Percentiles rank a stretch among this genome's conserved stretches.
Evolutionary conservation across 495 filamentous ascomycete species (phyloP).

Genomic region (Tuber magnatum): DNA sequence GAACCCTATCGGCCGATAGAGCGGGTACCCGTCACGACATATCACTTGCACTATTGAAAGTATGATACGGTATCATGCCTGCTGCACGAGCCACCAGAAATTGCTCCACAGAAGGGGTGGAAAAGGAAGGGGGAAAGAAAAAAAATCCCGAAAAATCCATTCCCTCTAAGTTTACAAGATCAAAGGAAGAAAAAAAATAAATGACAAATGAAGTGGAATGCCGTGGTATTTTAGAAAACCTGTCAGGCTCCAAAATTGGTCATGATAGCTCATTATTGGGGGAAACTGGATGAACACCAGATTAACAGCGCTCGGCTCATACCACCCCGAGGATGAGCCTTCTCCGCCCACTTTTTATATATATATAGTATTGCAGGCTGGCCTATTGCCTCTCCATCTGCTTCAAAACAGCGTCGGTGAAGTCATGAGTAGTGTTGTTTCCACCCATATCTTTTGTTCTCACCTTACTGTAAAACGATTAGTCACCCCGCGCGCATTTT

Average conservation of each 20-base stretch:
- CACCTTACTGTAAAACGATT: slow-evolving; percentile 54
- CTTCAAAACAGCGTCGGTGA: slow-evolving; percentile 83
- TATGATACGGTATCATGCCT: background rate
- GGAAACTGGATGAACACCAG: background rate
- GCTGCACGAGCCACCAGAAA: background rate
- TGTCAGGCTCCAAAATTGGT: background rate
- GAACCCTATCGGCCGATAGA: background rate
- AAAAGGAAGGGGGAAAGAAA: background rate
- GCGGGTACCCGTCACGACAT: background rate
- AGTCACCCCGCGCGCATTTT: slow-evolving; percentile 25
- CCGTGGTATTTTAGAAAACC: slow-evolving; percentile 20
- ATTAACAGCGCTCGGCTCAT: background rate
- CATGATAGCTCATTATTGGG: background rate
- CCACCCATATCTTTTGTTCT: slow-evolving; percentile 95
- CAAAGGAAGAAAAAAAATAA: slow-evolving; percentile 9
- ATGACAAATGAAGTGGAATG: slow-evolving; percentile 20
- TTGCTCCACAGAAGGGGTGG: too few relatives aligned
- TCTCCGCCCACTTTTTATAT: background rate
- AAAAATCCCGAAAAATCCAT: background rate
- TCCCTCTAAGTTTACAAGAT: background rate
- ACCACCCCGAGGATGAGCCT: background rate
- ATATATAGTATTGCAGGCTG: background rate
- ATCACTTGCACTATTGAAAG: background rate
- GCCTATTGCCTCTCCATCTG: slow-evolving; percentile 65
- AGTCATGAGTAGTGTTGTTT: slow-evolving; percentile 78